Evolutionary conservation across 352 stramenopile genomes (phyloP).

Genomic region (Phytopythium vexans): DNA sequence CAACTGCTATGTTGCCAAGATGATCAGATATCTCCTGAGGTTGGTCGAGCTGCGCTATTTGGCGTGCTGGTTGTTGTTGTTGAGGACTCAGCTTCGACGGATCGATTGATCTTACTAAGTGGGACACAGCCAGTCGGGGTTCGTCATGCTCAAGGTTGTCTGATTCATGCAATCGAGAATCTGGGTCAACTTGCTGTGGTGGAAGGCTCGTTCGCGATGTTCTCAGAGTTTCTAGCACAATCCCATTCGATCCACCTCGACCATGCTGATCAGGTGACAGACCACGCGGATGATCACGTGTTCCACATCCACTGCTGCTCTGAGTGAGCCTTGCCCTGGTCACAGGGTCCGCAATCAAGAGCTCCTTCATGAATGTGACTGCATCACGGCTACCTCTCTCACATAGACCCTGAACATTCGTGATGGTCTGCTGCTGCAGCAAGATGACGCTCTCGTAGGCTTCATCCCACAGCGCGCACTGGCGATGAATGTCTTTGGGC

Average conservation of each 20-base stretch:
- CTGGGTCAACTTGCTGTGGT: conserved; percentile 54
- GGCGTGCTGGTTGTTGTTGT: neutral
- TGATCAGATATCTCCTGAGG: too few species aligned
- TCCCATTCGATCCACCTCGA: neutral
- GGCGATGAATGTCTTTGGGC: conserved; percentile 25
- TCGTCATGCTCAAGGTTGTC: too few species aligned
- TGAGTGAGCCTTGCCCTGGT: neutral
- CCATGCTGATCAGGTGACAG: neutral
- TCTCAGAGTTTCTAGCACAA: neutral
- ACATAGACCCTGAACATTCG: conserved; percentile 47
- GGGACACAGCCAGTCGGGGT: too few species aligned
- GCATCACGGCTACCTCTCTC: conserved; percentile 42
- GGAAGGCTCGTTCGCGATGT: conserved; percentile 16
- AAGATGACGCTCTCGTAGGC: conserved; percentile 70
- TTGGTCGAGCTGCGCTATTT: too few species aligned
- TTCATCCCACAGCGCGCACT: conserved; percentile 58
- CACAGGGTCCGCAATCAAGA: conserved; percentile 42
- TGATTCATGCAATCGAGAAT: conserved; percentile 5
- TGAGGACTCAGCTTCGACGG: too few species aligned
- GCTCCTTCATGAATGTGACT: conserved; percentile 43
- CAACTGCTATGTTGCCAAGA: too few species aligned
- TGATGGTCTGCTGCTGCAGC: conserved; percentile 77
- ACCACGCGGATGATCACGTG: too few species aligned
- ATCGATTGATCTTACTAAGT: too few species aligned
- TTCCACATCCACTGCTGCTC: neutral